A percentile compares a stretch with the other conserved stretches of the same genome.
Conservation (phyloP, 148 eudicot genomes). For the Selenicereus undatus region DNA sequence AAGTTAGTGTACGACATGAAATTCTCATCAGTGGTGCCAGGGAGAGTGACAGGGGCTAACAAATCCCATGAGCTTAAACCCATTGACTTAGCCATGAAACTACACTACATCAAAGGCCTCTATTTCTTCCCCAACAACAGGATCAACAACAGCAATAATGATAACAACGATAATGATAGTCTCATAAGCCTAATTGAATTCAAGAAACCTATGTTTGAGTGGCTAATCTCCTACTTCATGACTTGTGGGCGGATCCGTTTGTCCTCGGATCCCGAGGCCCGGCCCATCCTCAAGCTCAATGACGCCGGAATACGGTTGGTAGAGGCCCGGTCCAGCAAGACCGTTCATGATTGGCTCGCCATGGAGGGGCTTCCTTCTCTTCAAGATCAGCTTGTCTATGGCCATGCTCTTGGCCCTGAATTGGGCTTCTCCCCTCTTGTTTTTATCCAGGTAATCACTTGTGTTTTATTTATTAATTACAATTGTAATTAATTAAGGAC, state of each 20-base stretch:
- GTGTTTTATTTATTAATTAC: not conserved
- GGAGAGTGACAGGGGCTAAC: constrained; percentile 35
- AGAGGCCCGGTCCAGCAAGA: constrained; percentile 42
- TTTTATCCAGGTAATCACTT: constrained; percentile 45
- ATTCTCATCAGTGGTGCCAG: constrained; percentile 61
- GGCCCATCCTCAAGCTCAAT: constrained; percentile 55
- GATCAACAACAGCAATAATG: not conserved
- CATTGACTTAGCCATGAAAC: constrained; percentile 56
- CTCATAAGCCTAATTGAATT: constrained; percentile 25
- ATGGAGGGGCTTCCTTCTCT: constrained; percentile 16
- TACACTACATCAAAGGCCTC: constrained; percentile 50
- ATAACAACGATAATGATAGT: not conserved
- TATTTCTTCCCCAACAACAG: constrained; percentile 45
- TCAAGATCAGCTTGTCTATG: constrained; percentile 37
- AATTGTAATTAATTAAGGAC: not conserved
- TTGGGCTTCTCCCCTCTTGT: constrained; percentile 55
- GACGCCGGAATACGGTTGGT: constrained; percentile 58
- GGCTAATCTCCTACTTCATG: constrained; percentile 31
- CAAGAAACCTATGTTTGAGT: constrained; percentile 36
- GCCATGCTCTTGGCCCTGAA: constrained; percentile 53
- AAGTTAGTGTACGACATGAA: constrained; percentile 26
- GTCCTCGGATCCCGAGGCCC: constrained; percentile 22
- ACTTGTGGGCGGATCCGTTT: constrained; percentile 56
- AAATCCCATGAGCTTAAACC: constrained; percentile 38
- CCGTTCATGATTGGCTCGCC: constrained; percentile 49